These are phyloP conservation scores for Aegilops speltoides DNA, from an alignment of 176 grass and related monocot genomes.

Conservation along the genomic window DNA sequence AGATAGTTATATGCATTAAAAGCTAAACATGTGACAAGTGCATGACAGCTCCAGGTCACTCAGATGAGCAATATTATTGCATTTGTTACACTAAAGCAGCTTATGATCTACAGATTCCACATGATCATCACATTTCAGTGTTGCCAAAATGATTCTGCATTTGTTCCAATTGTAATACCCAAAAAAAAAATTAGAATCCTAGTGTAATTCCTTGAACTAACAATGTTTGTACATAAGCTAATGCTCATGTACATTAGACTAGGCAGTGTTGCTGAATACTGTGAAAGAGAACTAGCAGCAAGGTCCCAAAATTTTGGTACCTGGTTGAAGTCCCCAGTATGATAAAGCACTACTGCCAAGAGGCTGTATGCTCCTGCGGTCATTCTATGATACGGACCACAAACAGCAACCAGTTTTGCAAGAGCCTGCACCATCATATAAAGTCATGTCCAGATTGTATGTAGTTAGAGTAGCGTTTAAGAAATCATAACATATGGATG, in stretches of 20 bases:
- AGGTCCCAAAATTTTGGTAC: conserved; percentile 48
- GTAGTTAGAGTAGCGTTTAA: background rate
- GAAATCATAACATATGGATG: conserved; percentile 18
- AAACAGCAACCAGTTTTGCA: conserved; percentile 98
- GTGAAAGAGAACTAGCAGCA: background rate
- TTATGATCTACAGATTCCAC: conserved; percentile 24
- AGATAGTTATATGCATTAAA: background rate
- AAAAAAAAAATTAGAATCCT: background rate
- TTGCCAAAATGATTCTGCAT: conserved; percentile 1
- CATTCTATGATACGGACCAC: conserved; percentile 99
- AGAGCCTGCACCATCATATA: conserved; percentile 60
- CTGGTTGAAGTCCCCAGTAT: conserved; percentile 99
- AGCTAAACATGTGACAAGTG: background rate
- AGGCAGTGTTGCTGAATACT: background rate
- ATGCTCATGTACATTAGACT: conserved; percentile 1
- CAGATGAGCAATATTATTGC: background rate
- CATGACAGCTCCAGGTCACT: conserved; percentile 10
- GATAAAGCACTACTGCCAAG: conserved; percentile 97
- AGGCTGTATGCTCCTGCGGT: conserved; percentile 98
- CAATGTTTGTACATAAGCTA: conserved; percentile 5
- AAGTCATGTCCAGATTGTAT: conserved; percentile 19
- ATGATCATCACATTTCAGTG: conserved; percentile 18
- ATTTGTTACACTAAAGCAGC: conserved; percentile 25
- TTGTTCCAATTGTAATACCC: background rate
- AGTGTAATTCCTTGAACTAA: conserved; percentile 25